Evolutionary conservation across 2,329 filamentous ascomycete species (phyloP).

Genomic region (Fusarium lateritium): DNA sequence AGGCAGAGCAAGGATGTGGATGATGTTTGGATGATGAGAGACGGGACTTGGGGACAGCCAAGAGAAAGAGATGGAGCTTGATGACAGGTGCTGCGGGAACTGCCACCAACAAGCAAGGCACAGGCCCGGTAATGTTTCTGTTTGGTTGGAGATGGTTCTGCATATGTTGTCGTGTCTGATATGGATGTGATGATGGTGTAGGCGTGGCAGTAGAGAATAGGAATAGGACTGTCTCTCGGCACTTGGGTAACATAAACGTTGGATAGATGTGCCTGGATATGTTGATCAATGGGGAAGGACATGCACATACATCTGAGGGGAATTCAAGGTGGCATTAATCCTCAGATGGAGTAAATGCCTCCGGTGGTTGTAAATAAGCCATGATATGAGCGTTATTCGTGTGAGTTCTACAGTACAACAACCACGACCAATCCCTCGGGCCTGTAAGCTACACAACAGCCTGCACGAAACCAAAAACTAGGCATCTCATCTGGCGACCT

Average conservation of each 20-base stretch:
- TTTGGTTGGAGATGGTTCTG: conserved; percentile 13
- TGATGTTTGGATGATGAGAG: conserved; percentile 34
- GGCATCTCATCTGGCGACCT: conserved; percentile 11
- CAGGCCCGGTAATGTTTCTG: conserved; percentile 4
- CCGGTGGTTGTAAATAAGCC: conserved; percentile 5
- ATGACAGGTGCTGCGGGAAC: conserved; percentile 9
- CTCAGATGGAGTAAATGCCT: conserved; percentile 25
- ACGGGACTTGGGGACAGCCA: conserved; percentile 3
- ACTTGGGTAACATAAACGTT: background rate
- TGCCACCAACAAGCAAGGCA: conserved; percentile 15
- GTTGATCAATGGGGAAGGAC: conserved; percentile 35
- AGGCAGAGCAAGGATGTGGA: conserved; percentile 35
- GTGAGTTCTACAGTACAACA: background rate
- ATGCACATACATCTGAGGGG: conserved; percentile 10
- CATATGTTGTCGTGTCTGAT: conserved; percentile 1
- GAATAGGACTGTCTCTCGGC: conserved; percentile 4
- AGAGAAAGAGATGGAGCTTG: conserved; percentile 16
- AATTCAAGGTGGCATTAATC: background rate
- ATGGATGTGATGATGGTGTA: background rate
- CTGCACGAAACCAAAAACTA: background rate
- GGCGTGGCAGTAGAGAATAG: background rate
- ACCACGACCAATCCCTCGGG: conserved; percentile 12
- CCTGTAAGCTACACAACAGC: conserved; percentile 17
- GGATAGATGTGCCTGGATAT: conserved; percentile 7
- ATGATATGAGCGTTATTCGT: conserved; percentile 8